These are phyloP conservation scores for Davidsoniella neocaledoniae DNA, from an alignment of 2,329 filamentous ascomycete species.

Conservation along the genomic window DNA sequence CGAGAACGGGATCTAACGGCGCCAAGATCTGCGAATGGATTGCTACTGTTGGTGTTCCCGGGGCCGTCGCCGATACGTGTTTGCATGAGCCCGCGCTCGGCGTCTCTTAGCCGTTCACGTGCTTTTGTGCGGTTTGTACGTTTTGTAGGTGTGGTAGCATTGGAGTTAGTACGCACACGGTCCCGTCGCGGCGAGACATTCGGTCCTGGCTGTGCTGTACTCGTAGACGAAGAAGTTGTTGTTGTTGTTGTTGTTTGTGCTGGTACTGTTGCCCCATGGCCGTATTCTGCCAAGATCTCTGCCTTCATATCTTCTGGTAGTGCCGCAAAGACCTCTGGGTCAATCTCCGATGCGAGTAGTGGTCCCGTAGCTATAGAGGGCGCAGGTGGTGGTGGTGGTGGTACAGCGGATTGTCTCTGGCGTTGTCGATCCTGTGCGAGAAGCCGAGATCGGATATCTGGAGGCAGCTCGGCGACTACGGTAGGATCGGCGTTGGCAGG, in stretches of 20 bases:
- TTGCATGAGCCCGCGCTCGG: conserved; percentile 48
- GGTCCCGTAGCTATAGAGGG: conserved; percentile 15
- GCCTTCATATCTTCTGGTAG: conserved; percentile 73
- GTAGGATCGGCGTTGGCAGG: conserved; percentile 66
- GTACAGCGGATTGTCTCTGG: background rate
- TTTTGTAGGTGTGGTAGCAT: conserved; percentile 14
- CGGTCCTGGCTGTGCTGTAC: background rate
- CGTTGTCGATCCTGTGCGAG: conserved; percentile 34
- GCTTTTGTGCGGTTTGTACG: conserved; percentile 26
- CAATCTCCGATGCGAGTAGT: conserved; percentile 64
- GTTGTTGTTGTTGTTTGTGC: conserved; percentile 6
- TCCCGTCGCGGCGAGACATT: conserved; percentile 1
- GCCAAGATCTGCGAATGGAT: background rate
- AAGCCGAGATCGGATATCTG: conserved; percentile 64
- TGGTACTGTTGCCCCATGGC: conserved; percentile 21
- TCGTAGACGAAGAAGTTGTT: conserved; percentile 15
- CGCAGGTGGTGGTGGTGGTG: background rate
- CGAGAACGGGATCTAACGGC: background rate
- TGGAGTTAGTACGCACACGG: background rate
- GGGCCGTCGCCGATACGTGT: conserved; percentile 22
- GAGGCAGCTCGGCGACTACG: conserved; percentile 70
- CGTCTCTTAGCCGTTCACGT: conserved; percentile 34
- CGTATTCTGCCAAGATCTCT: conserved; percentile 64
- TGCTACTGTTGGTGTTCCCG: background rate
- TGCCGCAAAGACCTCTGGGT: conserved; percentile 67